Conservation (phyloP, 2,329 filamentous ascomycete genomes). For the Phyllosticta capitalensis region DNA sequence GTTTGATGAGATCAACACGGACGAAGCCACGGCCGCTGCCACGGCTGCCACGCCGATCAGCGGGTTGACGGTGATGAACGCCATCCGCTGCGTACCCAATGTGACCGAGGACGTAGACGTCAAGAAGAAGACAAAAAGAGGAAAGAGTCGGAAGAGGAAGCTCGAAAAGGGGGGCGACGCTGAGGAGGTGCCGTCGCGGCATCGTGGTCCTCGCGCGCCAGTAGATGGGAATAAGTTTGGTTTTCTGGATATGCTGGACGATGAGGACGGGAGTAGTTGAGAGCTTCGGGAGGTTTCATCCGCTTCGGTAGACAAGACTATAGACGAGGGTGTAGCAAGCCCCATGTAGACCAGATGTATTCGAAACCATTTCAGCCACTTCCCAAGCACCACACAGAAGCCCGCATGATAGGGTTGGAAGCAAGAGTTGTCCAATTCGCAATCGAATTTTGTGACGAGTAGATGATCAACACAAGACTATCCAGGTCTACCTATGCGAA, state of each 20-base stretch:
- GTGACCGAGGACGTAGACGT: not conserved
- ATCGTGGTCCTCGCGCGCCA: not conserved
- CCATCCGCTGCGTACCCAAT: not conserved
- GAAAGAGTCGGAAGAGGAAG: conserved; percentile 1
- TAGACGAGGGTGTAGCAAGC: not conserved
- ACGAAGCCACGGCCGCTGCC: not conserved
- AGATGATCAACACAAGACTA: not conserved
- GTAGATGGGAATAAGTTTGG: conserved; percentile 1
- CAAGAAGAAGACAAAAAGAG: not conserved
- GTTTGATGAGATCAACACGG: not conserved
- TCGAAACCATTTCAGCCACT: not conserved
- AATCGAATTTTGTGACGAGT: not conserved
- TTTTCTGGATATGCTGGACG: not conserved
- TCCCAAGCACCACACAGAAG: not conserved
- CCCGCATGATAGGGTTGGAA: not conserved
- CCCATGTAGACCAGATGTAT: not conserved
- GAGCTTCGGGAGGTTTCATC: not conserved
- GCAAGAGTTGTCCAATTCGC: not conserved
- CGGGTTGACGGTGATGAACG: not conserved
- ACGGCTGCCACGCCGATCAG: not conserved
- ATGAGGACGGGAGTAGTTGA: not conserved
- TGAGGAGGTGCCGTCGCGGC: not conserved
- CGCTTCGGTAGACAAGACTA: not conserved
- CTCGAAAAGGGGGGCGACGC: not conserved
- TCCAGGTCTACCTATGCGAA: not conserved